Conservation (phyloP, 371 early-diverging fungal genomes). For the Mortierella sp. region DNA sequence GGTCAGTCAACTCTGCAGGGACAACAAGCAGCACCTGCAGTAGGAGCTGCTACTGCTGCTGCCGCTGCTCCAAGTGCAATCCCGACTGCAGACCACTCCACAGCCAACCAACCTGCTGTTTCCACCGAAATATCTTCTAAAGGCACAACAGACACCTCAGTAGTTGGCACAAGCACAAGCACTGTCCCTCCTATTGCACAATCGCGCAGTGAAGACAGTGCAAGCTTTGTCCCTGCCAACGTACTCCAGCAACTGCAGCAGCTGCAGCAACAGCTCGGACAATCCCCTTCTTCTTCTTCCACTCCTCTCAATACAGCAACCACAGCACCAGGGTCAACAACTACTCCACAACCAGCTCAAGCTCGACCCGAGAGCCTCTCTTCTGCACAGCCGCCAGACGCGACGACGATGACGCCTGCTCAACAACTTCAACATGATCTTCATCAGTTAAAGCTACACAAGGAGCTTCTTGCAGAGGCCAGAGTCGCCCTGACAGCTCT, state of each 20-base stretch:
- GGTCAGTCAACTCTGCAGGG: conserved; percentile 1
- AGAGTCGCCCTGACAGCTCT: background rate
- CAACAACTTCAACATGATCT: conserved; percentile 30
- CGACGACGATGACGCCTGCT: conserved; percentile 5
- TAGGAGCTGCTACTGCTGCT: too few species aligned
- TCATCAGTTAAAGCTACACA: conserved; percentile 29
- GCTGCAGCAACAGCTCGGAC: conserved; percentile 10
- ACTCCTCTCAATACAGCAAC: background rate
- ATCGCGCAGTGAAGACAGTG: too few species aligned
- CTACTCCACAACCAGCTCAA: background rate
- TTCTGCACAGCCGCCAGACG: background rate
- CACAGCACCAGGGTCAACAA: background rate
- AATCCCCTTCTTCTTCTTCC: background rate
- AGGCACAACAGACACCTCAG: too few species aligned
- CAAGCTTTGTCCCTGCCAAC: too few species aligned
- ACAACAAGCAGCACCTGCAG: too few species aligned
- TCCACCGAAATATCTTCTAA: too few species aligned
- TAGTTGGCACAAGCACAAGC: too few species aligned
- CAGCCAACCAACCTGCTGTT: background rate
- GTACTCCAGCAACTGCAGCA: background rate
- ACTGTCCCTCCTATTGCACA: too few species aligned
- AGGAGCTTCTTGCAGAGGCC: conserved; percentile 12
- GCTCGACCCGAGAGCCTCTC: too few species aligned
- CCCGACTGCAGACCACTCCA: too few species aligned
- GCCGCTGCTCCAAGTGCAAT: background rate